Evolutionary conservation across 2,329 filamentous ascomycete species (phyloP), one percentile per base, ranked within the genome.

Genomic region (Bipolaris gigantea): DNA sequence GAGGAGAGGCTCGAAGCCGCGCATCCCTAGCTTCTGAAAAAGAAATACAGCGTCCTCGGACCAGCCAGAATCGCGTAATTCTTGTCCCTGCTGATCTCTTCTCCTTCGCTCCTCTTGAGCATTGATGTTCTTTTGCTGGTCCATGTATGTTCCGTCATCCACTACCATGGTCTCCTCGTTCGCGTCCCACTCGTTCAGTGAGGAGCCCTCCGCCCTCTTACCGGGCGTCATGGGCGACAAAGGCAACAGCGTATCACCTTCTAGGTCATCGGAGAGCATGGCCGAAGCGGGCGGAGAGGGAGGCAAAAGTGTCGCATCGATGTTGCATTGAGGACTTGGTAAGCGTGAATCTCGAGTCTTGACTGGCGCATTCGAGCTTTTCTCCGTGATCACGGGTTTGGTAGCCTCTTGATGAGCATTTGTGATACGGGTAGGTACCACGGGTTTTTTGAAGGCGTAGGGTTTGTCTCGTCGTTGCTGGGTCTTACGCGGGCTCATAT

Each of bases 1-100:
- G 11, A 86, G 65, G 1, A 85, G 67, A 9, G 83, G 80, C 69
- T 85, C 83, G 48, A 79, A 80, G 15, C 83, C 83, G 38, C 83
- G 81, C 72, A 80, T 77, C 5, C 77, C 76, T 27, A 85, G 76
- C 53, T 80, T 80, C 53, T 80, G 77, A 59, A 81, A 81, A 2
- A 85, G 71, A 32, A 78, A 76, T 36, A 80, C 77, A 50, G 84
- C 81, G 48, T 80, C 79, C 23, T 79, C 73, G 3, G 77, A 74
- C 80, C 80, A 85, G 40, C 79, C 77, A 23, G 73, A 73, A 10
- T 67, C 61, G 3, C 77, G 76, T 5, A 82, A 66, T 25, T 68
- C 62, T 5, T 59, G 56, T 6, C 60, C 69, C 45, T 75, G 64
- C 7, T 59, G 53, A 8, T 69, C 63, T 9, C 63, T 63, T 42